Evolutionary conservation across 2,329 filamentous ascomycete species (phyloP).

Genomic region (Pseudogymnoascus sp.): DNA sequence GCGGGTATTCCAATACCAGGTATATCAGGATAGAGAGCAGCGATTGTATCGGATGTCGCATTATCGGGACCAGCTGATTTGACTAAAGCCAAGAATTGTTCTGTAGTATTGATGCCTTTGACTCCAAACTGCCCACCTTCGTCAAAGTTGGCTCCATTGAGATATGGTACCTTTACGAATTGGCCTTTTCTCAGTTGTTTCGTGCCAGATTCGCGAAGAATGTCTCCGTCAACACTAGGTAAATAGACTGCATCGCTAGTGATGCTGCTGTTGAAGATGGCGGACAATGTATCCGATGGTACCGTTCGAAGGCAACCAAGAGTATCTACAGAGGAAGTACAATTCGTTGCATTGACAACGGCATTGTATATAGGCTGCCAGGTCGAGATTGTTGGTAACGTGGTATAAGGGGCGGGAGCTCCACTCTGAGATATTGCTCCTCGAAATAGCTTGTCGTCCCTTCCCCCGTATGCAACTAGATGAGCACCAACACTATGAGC

Average conservation of each 20-base stretch:
- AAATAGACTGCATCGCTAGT: conserved; percentile 31
- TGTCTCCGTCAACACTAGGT: conserved; percentile 48
- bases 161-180: conserved; percentile 57
- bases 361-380: background rate
- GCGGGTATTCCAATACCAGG: conserved; percentile 42
- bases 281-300: conserved; percentile 37
- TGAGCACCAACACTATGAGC: conserved; percentile 38
- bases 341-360: background rate
- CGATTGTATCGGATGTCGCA: conserved; percentile 30
- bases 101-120: conserved; percentile 46
- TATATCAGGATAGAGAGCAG: conserved; percentile 43
- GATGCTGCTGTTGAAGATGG: conserved; percentile 33
- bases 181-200: conserved; percentile 48
- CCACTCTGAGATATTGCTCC: conserved; percentile 45
- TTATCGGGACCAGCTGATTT: conserved; percentile 15
- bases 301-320: conserved; percentile 41
- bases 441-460: conserved; percentile 47
- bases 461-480: conserved; percentile 39
- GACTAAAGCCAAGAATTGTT: conserved; percentile 35
- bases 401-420: conserved; percentile 21
- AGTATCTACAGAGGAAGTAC: conserved; percentile 25
- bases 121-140: conserved; percentile 54
- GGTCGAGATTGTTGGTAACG: background rate
- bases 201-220: conserved; percentile 45
- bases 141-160: conserved; percentile 58